Evolutionary conservation across 2,329 filamentous ascomycete genomes (phyloP).

Genomic region (Botrytis medusae): DNA sequence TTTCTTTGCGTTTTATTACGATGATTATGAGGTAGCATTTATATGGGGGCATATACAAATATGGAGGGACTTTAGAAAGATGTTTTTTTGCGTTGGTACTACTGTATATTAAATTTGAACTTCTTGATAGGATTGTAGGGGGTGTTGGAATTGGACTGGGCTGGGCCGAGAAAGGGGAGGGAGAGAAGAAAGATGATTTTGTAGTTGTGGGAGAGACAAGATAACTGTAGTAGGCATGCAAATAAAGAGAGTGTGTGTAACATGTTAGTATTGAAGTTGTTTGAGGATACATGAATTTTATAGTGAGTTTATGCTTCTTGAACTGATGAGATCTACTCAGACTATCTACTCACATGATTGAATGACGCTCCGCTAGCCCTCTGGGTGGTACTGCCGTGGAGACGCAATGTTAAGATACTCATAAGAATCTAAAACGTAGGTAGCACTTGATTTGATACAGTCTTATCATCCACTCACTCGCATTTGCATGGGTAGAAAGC

Average conservation of each 20-base stretch:
- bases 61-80: slow-evolving; percentile 19
- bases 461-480: neutral
- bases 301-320: neutral
- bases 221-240: neutral
- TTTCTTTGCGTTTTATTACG: slow-evolving; percentile 21
- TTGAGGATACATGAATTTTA: neutral
- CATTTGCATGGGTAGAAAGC: neutral
- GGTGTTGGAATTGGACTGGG: neutral
- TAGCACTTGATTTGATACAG: neutral
- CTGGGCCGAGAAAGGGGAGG: neutral
- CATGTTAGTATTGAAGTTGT: neutral
- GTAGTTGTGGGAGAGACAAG: neutral
- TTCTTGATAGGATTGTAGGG: slow-evolving; percentile 11
- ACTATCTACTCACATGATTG: neutral
- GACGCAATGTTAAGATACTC: neutral
- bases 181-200: neutral
- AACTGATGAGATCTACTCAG: neutral
- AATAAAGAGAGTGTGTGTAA: neutral
- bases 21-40: slow-evolving; percentile 21
- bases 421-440: neutral
- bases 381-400: neutral
- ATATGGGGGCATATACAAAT: slow-evolving; percentile 19
- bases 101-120: slow-evolving; percentile 18
- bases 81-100: slow-evolving; percentile 15
- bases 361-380: neutral